These are phyloP conservation scores for Suillus brevipes DNA, from an alignment of 768 basidiomycete genomes.

Conservation along the genomic window DNA sequence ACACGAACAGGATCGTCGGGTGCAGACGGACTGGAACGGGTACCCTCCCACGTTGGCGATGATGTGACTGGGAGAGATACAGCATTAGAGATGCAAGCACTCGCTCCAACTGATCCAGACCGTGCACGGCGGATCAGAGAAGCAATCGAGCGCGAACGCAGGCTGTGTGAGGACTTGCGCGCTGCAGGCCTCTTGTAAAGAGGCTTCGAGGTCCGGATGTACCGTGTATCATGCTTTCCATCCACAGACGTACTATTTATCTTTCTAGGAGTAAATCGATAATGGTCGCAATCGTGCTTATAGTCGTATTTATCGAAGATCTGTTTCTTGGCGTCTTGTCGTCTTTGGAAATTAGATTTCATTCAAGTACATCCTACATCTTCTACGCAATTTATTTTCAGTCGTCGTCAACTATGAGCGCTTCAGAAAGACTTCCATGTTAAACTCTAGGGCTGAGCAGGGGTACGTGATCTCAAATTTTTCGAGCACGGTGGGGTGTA, in stretches of 20 bases:
- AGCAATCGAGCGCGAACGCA: conserved; percentile 53
- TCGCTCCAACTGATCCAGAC: conserved; percentile 41
- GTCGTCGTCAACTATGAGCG: conserved; percentile 28
- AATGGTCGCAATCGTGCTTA: neutral
- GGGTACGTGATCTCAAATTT: conserved; percentile 95
- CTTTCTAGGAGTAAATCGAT: neutral
- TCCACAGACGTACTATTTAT: conserved; percentile 3
- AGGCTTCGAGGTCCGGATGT: neutral
- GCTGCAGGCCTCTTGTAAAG: conserved; percentile 61
- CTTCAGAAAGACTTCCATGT: conserved; percentile 92
- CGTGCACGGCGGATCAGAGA: conserved; percentile 43
- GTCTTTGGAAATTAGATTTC: conserved; percentile 7
- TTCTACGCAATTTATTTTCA: conserved; percentile 6
- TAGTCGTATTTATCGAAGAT: conserved; percentile 2
- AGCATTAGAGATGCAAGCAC: neutral
- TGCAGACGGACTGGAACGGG: conserved; percentile 14
- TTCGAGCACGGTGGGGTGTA: conserved; percentile 88
- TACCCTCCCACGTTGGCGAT: conserved; percentile 31
- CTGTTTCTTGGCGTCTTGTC: conserved; percentile 1
- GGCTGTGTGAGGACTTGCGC: conserved; percentile 59
- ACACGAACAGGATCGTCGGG: conserved; percentile 8
- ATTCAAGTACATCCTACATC: conserved; percentile 5
- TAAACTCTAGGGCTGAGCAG: conserved; percentile 93
- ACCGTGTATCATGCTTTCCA: neutral
- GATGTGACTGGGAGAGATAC: conserved; percentile 10